Conservation (phyloP, 2,329 filamentous ascomycete genomes). For the Phialophora verrucosa region DNA sequence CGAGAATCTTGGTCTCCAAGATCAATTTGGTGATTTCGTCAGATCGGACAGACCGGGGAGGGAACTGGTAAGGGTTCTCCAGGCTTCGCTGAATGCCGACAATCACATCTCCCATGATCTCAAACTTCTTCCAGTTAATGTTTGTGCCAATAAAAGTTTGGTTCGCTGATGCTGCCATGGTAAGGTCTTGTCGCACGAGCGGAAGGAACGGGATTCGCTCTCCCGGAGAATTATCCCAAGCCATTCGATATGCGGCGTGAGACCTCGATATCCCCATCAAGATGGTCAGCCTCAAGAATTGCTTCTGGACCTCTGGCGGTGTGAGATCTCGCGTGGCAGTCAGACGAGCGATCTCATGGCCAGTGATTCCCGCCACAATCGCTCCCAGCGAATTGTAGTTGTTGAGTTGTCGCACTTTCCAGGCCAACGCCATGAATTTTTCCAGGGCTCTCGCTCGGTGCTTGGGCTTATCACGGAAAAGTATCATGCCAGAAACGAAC, state of each 20-base stretch:
- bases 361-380: conserved; percentile 89
- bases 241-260: conserved; percentile 92
- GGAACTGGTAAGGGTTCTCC: conserved; percentile 76
- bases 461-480: conserved; percentile 93
- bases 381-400: conserved; percentile 98
- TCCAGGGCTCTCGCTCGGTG: conserved; percentile 89
- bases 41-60: conserved; percentile 55
- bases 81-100: conserved; percentile 91
- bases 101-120: conserved; percentile 90
- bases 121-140: conserved; percentile 98
- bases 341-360: conserved; percentile 82
- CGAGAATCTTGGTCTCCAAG: conserved; percentile 78
- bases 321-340: conserved; percentile 79
- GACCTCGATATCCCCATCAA: conserved; percentile 93
- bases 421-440: conserved; percentile 91
- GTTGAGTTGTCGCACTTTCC: conserved; percentile 84
- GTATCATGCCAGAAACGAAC: conserved; percentile 81
- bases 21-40: conserved; percentile 76
- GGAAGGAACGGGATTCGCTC: conserved; percentile 94
- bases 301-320: conserved; percentile 72
- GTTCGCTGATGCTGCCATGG: conserved; percentile 91
- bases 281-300: conserved; percentile 85
- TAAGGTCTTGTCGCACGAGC: conserved; percentile 84
- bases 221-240: conserved; percentile 92
- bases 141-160: conserved; percentile 80